phyloP scores from a whole-genome alignment of 2,329 filamentous ascomycete species.

The Ilyonectria robusta region DNA sequence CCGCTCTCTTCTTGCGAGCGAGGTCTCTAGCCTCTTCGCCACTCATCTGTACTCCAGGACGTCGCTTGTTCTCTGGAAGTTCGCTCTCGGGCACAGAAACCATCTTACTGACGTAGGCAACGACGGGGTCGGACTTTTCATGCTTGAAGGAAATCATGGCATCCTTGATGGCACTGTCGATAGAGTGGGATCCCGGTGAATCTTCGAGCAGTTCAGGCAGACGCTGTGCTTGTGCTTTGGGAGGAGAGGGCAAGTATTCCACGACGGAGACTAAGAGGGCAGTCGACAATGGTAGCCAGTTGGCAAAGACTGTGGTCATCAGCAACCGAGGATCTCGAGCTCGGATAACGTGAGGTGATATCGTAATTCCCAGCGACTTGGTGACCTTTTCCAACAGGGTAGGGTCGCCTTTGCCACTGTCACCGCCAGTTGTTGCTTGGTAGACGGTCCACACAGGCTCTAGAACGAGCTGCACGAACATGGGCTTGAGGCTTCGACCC shows the following conservation, averaged over 20 bases:
- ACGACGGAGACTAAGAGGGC: conserved; percentile 94
- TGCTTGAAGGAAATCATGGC: conserved; percentile 88
- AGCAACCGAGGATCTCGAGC: conserved; percentile 88
- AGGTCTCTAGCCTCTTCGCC: conserved; percentile 92
- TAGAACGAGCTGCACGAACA: conserved; percentile 97
- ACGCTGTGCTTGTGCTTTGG: conserved; percentile 82
- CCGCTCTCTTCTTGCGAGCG: conserved; percentile 88
- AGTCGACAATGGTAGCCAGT: conserved; percentile 94
- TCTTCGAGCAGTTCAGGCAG: conserved; percentile 84
- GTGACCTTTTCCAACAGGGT: conserved; percentile 92
- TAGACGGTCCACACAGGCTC: conserved; percentile 98
- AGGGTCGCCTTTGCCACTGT: conserved; percentile 86
- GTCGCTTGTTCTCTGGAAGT: conserved; percentile 86
- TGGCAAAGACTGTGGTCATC: conserved; percentile 87
- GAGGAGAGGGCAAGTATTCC: conserved; percentile 90
- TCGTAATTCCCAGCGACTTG: conserved; percentile 87
- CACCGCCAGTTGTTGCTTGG: conserved; percentile 87
- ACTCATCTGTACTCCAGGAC: conserved; percentile 75
- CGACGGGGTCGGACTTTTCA: conserved; percentile 79
- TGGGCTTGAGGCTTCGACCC: conserved; percentile 90
- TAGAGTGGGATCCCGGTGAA: conserved; percentile 81
- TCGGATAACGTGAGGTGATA: conserved; percentile 86
- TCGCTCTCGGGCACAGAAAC: conserved; percentile 95
- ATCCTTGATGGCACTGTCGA: conserved; percentile 78
- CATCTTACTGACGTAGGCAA: conserved; percentile 99